Evolutionary conservation across 352 stramenopile species (phyloP), one percentile per base, ranked within the genome.

Genomic region (Pythium sp.): DNA sequence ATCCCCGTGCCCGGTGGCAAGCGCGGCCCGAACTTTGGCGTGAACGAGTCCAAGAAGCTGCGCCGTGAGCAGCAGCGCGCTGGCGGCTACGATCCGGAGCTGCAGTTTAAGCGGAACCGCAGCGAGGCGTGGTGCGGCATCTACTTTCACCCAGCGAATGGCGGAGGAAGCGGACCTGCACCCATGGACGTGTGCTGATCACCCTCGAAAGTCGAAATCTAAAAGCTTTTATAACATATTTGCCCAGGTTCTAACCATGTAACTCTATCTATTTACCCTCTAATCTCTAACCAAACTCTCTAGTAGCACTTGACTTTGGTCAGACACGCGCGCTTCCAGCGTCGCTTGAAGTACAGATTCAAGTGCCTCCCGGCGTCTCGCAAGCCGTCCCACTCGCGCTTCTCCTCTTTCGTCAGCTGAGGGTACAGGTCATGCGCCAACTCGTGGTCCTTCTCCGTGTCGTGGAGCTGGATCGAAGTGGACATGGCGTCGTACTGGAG

Each of bases 1-100:
- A 67, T 93, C 14, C 87, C 87, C 0, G 86, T 95, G 46, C 83
- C 86, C 24, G 87, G 87, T 61, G 87, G 87, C 60, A 95, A 95
- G 67, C 80, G 86, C 8, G 86, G 86, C 5, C 84, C 85, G 18
- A 90, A 82, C 51, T 91, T 94, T 68, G 84, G 80, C 47, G 81
- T 93, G 5, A 89, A 92, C 59, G 84, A 93, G 65, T 86, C 84
- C 6, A 91, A 92, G 65, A 89, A 93, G 65, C 71, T 92, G 54
- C 87, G 87, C 47, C 76, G 82, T 62, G 80, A 93, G 70, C 87
- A 94, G 69, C 87, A 95, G 62, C 78, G 86, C 34, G 87, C 87
- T 7, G 87, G 87, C 30, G 87, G 87, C 20, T 95, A 92, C 70
- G 86, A 94, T 34, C 84, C 82, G 2, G 84, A 93, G 20, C 38